phyloP scores from a whole-genome alignment of 2,329 filamentous ascomycete genomes.

The Ophiostoma perfectum region DNA sequence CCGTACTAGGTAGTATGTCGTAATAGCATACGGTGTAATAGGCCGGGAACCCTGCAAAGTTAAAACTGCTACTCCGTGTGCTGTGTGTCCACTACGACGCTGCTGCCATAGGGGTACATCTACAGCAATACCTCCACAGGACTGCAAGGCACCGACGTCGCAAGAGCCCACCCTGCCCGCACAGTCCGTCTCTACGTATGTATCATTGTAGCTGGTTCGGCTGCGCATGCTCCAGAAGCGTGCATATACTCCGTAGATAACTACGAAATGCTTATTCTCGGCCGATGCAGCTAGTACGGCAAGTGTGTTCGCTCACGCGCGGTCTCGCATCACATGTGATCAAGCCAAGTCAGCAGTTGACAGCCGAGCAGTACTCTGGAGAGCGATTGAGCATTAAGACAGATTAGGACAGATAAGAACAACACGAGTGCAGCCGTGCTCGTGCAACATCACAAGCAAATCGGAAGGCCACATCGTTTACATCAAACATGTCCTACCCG shows the following conservation, averaged over 20 bases:
- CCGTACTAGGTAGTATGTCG: no score
- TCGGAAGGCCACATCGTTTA: constrained; percentile 1
- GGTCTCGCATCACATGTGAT: neutral
- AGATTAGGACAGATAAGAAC: neutral
- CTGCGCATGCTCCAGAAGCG: neutral
- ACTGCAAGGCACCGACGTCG: neutral
- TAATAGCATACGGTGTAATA: neutral
- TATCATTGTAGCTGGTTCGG: neutral
- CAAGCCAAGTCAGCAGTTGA: neutral
- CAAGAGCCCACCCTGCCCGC: neutral
- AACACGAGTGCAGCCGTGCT: neutral
- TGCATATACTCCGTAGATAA: neutral
- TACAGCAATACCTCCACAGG: neutral
- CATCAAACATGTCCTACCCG: neutral
- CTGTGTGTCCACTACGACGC: neutral
- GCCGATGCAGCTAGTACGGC: neutral
- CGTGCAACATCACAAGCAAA: constrained; percentile 1
- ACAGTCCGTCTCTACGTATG: neutral
- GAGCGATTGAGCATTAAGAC: no score
- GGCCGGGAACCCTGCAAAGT: neutral
- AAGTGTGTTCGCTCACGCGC: neutral
- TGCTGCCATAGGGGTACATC: no score
- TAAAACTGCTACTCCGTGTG: neutral
- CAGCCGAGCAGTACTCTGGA: neutral
- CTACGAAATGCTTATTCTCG: neutral